Evolutionary conservation across 495 filamentous ascomycete species (phyloP).

Genomic region (Penicillium longicatenatum): DNA sequence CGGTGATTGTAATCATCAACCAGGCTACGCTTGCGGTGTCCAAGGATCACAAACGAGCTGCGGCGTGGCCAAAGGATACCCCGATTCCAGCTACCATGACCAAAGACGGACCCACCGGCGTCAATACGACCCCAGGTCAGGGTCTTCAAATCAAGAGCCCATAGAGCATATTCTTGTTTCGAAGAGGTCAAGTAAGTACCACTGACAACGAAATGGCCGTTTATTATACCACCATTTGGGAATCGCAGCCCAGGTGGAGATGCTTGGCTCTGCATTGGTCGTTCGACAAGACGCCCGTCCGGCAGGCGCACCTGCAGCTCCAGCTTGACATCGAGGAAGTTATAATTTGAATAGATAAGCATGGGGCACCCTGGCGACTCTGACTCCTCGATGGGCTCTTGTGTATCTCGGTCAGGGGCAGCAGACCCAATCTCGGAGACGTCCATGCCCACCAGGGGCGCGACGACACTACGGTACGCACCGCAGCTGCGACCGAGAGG

Average conservation of each 20-base stretch:
- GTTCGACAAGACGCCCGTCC: slow-evolving; percentile 84
- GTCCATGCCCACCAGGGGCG: slow-evolving; percentile 70
- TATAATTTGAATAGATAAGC: slow-evolving; percentile 99
- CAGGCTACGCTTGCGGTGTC: slow-evolving; percentile 87
- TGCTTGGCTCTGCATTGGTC: slow-evolving; percentile 81
- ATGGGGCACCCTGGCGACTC: slow-evolving; percentile 71
- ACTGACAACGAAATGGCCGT: slow-evolving; percentile 93
- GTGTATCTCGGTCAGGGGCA: slow-evolving; percentile 38
- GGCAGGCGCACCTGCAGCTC: slow-evolving; percentile 85
- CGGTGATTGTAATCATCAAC: slow-evolving; percentile 98
- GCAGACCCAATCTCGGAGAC: slow-evolving; percentile 70
- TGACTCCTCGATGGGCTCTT: slow-evolving; percentile 40
- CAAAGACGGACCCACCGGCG: slow-evolving; percentile 90
- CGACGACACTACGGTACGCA: slow-evolving; percentile 92
- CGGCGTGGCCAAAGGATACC: slow-evolving; percentile 89
- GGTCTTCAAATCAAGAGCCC: slow-evolving; percentile 87
- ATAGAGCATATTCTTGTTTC: slow-evolving; percentile 97
- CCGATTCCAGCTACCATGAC: slow-evolving; percentile 95
- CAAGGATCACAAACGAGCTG: slow-evolving; percentile 92
- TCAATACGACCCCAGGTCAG: slow-evolving; percentile 95
- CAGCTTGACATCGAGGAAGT: slow-evolving; percentile 94
- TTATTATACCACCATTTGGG: slow-evolving; percentile 91
- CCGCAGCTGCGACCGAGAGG: slow-evolving; percentile 86
- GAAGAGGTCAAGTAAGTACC: slow-evolving; percentile 96
- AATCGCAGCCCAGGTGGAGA: slow-evolving; percentile 92